Percentiles rank a stretch among this genome's conserved stretches.
phyloP scores from a whole-genome alignment of 345 rosid species.

The Salix udensis region DNA sequence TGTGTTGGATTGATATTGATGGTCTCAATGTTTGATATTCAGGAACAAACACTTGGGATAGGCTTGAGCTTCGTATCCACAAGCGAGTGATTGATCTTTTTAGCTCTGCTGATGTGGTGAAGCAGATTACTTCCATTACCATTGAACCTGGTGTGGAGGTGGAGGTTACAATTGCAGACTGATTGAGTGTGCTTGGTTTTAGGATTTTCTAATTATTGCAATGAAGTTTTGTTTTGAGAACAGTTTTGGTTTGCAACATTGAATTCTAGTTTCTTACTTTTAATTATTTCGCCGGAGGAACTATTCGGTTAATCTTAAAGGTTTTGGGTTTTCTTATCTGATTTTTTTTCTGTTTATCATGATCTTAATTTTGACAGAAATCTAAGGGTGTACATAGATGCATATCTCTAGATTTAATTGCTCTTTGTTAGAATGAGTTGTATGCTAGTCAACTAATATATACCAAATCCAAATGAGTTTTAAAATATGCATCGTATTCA shows the following conservation, averaged over 20 bases:
- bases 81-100: slow-evolving; percentile 45
- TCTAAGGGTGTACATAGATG: neutral
- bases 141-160: slow-evolving; percentile 55
- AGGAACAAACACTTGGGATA: slow-evolving; percentile 53
- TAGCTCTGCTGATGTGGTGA: slow-evolving; percentile 52
- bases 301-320: neutral
- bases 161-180: slow-evolving; percentile 50
- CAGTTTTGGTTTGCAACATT: neutral
- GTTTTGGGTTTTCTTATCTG: neutral
- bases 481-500: too few relatives aligned
- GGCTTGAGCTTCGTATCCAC: slow-evolving; percentile 51
- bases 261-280: neutral
- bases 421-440: too few relatives aligned
- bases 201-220: neutral
- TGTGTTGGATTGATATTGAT: neutral
- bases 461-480: too few relatives aligned
- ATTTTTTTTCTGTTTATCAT: neutral
- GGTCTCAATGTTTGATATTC: neutral
- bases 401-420: neutral
- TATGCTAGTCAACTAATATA: too few relatives aligned
- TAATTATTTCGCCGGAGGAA: neutral
- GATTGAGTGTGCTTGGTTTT: neutral
- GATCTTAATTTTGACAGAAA: neutral
- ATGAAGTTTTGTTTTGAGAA: neutral
- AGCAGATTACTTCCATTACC: slow-evolving; percentile 56